phyloP scores from a whole-genome alignment of 139 green algal genomes.

The Micractinium sp. region DNA sequence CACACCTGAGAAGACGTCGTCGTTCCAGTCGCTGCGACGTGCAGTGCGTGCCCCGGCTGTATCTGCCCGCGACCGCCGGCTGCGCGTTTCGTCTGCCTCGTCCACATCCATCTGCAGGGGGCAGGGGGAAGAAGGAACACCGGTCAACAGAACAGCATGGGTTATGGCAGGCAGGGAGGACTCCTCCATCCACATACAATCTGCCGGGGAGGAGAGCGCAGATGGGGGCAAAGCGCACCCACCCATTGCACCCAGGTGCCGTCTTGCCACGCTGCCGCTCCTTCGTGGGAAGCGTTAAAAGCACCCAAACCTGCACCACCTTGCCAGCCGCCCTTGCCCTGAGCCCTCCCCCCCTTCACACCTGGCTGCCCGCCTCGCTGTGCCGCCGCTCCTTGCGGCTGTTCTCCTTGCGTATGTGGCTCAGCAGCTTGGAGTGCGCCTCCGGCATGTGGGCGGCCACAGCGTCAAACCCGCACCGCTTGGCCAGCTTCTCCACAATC shows the following conservation, averaged over 20 bases:
- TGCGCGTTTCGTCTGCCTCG: constrained; percentile 37
- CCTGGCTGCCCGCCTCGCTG: constrained; percentile 37
- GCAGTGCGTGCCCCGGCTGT: constrained; percentile 58
- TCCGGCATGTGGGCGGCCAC: constrained; percentile 81
- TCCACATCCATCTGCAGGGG: constrained; percentile 50
- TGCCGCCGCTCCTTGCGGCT: constrained; percentile 62
- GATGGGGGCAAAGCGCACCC: no score
- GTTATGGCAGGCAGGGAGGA: no score
- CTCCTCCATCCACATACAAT: no score
- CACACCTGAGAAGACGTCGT: constrained; percentile 77
- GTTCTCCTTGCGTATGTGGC: constrained; percentile 89
- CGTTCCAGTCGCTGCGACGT: constrained; percentile 75
- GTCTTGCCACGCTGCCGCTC: neutral
- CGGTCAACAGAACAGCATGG: neutral
- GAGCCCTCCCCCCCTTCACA: neutral
- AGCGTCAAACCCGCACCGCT: constrained; percentile 84
- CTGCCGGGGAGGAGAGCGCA: no score
- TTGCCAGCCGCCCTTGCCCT: no score
- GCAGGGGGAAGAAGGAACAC: neutral
- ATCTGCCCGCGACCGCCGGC: constrained; percentile 13
- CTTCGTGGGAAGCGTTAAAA: no score
- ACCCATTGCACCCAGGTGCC: neutral
- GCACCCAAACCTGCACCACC: no score
- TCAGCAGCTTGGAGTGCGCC: constrained; percentile 79
- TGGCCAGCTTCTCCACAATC: constrained; percentile 90